phyloP scores from a whole-genome alignment of 352 stramenopile genomes.

The Pythium plurisporium region DNA sequence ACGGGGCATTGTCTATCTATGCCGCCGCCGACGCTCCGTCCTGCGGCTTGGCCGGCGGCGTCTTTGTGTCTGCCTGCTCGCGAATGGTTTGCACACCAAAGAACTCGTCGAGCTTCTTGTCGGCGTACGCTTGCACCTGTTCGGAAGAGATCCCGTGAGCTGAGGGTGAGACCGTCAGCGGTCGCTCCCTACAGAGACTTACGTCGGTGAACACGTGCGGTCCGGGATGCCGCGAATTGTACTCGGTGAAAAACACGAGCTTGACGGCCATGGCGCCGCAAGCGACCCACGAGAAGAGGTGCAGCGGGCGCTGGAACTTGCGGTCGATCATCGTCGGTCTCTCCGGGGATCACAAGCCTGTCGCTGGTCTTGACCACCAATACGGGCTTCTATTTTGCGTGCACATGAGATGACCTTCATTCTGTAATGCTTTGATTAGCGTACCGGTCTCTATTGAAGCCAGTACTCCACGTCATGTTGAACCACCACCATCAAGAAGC shows the following conservation, averaged over 20 bases:
- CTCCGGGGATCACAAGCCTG: not conserved
- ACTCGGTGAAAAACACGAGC: constrained; percentile 86
- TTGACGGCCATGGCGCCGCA: constrained; percentile 80
- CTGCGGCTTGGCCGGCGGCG: not conserved
- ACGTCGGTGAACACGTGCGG: constrained; percentile 80
- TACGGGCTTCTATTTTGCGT: constrained; percentile 2
- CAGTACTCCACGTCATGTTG: too few species aligned
- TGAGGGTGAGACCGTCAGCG: not conserved
- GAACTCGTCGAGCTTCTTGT: constrained; percentile 83
- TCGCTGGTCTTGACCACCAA: not conserved
- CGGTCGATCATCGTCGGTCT: constrained; percentile 68
- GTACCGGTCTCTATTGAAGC: too few species aligned
- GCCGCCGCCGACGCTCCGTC: not conserved
- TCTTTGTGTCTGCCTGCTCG: not conserved
- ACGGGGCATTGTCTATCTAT: not conserved
- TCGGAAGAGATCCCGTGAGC: not conserved
- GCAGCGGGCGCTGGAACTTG: constrained; percentile 77
- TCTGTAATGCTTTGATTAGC: too few species aligned
- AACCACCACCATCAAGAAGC: too few species aligned
- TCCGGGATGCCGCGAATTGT: constrained; percentile 40
- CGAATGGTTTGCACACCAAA: constrained; percentile 66
- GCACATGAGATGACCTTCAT: too few species aligned
- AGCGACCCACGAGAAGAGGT: constrained; percentile 78
- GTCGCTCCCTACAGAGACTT: too few species aligned
- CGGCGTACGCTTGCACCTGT: constrained; percentile 70